phyloP scores from a whole-genome alignment of 2,329 filamentous ascomycete genomes.

The Claviceps sp. region DNA sequence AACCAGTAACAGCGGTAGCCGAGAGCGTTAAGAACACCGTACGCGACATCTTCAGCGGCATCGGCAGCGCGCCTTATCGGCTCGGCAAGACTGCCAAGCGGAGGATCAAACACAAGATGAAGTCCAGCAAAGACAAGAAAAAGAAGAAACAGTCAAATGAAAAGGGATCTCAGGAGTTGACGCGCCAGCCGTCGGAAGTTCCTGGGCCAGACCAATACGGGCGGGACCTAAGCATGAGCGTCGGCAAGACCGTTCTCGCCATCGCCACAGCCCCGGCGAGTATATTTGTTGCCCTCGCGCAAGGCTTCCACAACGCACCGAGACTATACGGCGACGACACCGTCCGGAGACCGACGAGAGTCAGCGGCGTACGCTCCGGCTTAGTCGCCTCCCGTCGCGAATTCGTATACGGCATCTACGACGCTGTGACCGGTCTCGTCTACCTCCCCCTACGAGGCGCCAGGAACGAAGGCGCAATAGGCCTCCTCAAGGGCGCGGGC shows the following conservation, averaged over 20 bases:
- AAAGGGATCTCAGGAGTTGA: not conserved
- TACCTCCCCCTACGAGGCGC: slow-evolving; percentile 45
- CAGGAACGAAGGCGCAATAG: slow-evolving; percentile 33
- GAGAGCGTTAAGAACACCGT: slow-evolving; percentile 47
- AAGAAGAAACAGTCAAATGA: slow-evolving; percentile 1
- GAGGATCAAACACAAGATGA: slow-evolving; percentile 26
- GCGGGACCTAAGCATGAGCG: slow-evolving; percentile 36
- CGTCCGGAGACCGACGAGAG: slow-evolving; percentile 47
- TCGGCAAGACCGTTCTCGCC: slow-evolving; percentile 36
- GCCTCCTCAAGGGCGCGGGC: slow-evolving; percentile 40
- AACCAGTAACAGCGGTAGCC: slow-evolving; percentile 54
- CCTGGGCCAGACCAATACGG: slow-evolving; percentile 23
- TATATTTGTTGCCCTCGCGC: slow-evolving; percentile 46
- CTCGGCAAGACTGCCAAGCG: slow-evolving; percentile 45
- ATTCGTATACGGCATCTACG: slow-evolving; percentile 50
- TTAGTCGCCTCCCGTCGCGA: slow-evolving; percentile 47
- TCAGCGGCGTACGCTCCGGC: slow-evolving; percentile 53
- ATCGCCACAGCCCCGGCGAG: slow-evolving; percentile 46
- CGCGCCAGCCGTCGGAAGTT: not conserved
- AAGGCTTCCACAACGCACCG: slow-evolving; percentile 60
- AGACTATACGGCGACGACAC: slow-evolving; percentile 58
- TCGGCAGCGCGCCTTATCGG: slow-evolving; percentile 50
- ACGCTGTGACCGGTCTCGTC: slow-evolving; percentile 50
- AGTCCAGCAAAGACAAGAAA: slow-evolving; percentile 33
- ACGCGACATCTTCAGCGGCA: slow-evolving; percentile 45